Evolutionary conservation across 2,329 filamentous ascomycete species (phyloP), one percentile per base, ranked within the genome.

Genomic region (Arachnopeziza araneosa): DNA sequence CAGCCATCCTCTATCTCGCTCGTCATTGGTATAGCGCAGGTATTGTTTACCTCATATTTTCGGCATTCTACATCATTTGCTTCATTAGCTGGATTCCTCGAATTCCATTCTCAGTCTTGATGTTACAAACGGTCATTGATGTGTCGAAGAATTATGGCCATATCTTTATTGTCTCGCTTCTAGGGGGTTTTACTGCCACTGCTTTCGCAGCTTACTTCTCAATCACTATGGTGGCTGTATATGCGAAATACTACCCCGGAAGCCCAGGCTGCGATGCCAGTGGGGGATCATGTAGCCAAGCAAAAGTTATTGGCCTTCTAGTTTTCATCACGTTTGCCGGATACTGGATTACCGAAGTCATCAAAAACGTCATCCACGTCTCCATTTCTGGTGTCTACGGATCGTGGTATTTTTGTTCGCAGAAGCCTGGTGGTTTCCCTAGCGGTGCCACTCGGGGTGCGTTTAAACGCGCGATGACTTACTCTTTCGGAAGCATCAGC

Each of bases 291-390:
- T 97, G 93, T 68, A 87, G 89, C 62, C 80, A 78, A 6, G 90
- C 79, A 56, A 93, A 87, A 65, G 90, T 97, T 52, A 93, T 92
- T 62, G 93, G 93, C 0, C 76, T 97, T 30, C 78, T 96, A 5
- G 90, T 88, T 21, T 97, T 96, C 72, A 83, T 92, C 66, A 96
- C 92, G 0, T 97, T 98, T 69, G 88, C 92, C 57, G 90, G 87
- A 75, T 97, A 96, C 76, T 98, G 93, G 93, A 87, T 96, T 65
- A 88, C 90, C 1, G 93, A 98, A 73, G 93, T 89, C 82, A 78
- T 97, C 68, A 97, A 97, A 78, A 96, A 96, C 75, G 92, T 90
- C 0, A 90, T 96, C 53, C 92, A 98, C 72, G 89, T 88, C 1
- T 92, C 86, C 24, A 89, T 96, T 60, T 89, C 91, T 0, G 93